Percentiles rank a stretch among this genome's conserved stretches.
Conservation (phyloP, 371 early-diverging fungal genomes). For the Mucor piriformis region DNA sequence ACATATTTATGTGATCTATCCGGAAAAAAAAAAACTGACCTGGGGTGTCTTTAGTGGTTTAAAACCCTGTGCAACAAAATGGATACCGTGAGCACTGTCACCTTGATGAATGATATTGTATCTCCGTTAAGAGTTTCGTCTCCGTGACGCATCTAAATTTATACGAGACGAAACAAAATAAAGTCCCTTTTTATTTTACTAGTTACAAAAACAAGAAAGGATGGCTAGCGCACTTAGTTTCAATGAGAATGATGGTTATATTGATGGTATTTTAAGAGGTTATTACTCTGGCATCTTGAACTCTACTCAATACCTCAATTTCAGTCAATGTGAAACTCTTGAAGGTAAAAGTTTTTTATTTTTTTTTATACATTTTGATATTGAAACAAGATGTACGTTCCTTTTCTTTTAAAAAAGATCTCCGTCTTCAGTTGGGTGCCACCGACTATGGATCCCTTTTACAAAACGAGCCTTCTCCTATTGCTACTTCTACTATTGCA, state of each 20-base stretch:
- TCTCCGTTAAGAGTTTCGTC: no score
- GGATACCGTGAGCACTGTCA: no score
- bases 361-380: neutral
- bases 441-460: conserved; percentile 95
- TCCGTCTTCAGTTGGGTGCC: conserved; percentile 85
- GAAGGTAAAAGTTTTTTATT: conserved; percentile 68
- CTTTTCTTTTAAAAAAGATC: conserved; percentile 39
- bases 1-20: no score
- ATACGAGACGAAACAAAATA: no score
- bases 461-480: conserved; percentile 95
- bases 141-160: no score
- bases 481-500: conserved; percentile 91
- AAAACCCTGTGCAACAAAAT: no score
- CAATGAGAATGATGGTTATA: conserved; percentile 91
- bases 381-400: neutral
- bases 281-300: conserved; percentile 88
- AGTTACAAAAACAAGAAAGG: no score
- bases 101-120: no score
- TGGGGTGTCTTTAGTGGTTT: no score
- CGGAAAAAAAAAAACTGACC: no score
- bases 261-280: conserved; percentile 95
- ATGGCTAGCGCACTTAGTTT: conserved; percentile 81
- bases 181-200: no score
- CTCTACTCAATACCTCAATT: conserved; percentile 84
- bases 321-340: conserved; percentile 97